Evolutionary conservation across 2,329 filamentous ascomycete genomes (phyloP).

Genomic region (Calonectria pteridis): DNA sequence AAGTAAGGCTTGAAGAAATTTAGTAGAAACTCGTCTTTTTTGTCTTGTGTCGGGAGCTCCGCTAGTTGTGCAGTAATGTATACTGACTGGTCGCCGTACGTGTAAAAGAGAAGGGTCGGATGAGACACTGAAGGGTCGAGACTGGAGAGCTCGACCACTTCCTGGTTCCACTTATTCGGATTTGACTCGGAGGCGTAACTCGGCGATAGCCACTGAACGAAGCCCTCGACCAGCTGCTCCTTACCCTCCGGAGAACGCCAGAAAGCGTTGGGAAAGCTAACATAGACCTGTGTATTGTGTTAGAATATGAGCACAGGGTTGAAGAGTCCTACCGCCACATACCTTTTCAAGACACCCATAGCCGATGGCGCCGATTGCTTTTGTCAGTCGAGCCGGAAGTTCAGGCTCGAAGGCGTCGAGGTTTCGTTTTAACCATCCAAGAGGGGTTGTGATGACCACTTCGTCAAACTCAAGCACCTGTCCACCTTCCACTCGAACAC

Average conservation of each 20-base stretch:
- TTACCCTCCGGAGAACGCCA: slow-evolving; percentile 67
- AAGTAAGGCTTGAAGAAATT: slow-evolving; percentile 83
- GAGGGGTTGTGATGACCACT: slow-evolving; percentile 74
- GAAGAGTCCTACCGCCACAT: not conserved
- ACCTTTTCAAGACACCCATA: slow-evolving; percentile 81
- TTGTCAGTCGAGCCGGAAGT: slow-evolving; percentile 67
- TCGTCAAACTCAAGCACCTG: slow-evolving; percentile 70
- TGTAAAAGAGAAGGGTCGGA: slow-evolving; percentile 89
- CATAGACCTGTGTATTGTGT: slow-evolving; percentile 59
- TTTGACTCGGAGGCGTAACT: slow-evolving; percentile 73
- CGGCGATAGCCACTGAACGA: slow-evolving; percentile 82
- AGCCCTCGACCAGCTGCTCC: slow-evolving; percentile 67
- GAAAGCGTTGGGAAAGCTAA: slow-evolving; percentile 81
- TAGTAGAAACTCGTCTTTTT: slow-evolving; percentile 68
- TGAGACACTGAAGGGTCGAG: slow-evolving; percentile 72
- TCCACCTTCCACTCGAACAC: slow-evolving; percentile 60
- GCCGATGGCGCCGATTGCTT: slow-evolving; percentile 73
- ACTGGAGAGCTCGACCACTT: slow-evolving; percentile 81
- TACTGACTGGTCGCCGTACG: slow-evolving; percentile 72
- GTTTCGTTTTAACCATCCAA: slow-evolving; percentile 77
- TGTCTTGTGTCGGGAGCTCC: slow-evolving; percentile 55
- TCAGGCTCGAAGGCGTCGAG: slow-evolving; percentile 70
- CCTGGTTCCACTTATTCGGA: slow-evolving; percentile 77
- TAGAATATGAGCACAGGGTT: not conserved
- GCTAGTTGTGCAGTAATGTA: slow-evolving; percentile 63